phyloP scores from a whole-genome alignment of 2,329 filamentous ascomycete species.

The Paramyrothecium roridum region DNA sequence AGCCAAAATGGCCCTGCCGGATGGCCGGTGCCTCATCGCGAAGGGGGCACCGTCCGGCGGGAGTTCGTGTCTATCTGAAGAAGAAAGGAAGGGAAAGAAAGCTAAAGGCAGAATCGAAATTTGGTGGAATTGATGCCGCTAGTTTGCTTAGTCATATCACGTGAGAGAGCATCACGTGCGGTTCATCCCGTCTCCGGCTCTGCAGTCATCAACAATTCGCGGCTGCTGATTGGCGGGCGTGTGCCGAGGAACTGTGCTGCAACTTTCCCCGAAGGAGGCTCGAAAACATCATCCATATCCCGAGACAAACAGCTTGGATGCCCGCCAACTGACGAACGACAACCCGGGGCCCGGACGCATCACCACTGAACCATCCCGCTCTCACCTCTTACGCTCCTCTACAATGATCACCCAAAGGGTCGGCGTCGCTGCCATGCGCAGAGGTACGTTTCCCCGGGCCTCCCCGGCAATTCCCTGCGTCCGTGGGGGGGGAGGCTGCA shows the following conservation, averaged over 20 bases:
- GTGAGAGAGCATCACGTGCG: slow-evolving; percentile 12
- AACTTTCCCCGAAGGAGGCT: background rate
- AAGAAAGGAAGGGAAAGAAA: slow-evolving; percentile 16
- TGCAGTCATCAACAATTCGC: slow-evolving; percentile 32
- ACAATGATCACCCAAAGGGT: slow-evolving; percentile 56
- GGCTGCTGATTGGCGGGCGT: slow-evolving; percentile 33
- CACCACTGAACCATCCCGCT: slow-evolving; percentile 1
- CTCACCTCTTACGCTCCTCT: slow-evolving; percentile 9
- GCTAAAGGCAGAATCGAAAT: background rate
- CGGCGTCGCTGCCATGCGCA: slow-evolving; percentile 56
- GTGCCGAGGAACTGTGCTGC: slow-evolving; percentile 39
- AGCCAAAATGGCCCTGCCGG: slow-evolving; percentile 14
- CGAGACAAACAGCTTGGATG: background rate
- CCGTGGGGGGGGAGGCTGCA: background rate
- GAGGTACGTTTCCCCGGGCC: slow-evolving; percentile 40
- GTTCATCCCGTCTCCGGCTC: background rate
- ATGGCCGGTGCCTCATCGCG: slow-evolving; percentile 22
- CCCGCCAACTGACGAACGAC: slow-evolving; percentile 12
- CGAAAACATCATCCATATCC: background rate
- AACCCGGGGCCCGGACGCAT: slow-evolving; percentile 8
- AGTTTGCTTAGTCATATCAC: slow-evolving; percentile 10
- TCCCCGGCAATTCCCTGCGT: background rate
- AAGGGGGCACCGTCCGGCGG: slow-evolving; percentile 28
- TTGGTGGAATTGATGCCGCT: slow-evolving; percentile 6
- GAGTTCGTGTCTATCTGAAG: slow-evolving; percentile 51